Base-by-base conservation (phyloP, 768 basidiomycete species). In the Podaxis sp. region DNA sequence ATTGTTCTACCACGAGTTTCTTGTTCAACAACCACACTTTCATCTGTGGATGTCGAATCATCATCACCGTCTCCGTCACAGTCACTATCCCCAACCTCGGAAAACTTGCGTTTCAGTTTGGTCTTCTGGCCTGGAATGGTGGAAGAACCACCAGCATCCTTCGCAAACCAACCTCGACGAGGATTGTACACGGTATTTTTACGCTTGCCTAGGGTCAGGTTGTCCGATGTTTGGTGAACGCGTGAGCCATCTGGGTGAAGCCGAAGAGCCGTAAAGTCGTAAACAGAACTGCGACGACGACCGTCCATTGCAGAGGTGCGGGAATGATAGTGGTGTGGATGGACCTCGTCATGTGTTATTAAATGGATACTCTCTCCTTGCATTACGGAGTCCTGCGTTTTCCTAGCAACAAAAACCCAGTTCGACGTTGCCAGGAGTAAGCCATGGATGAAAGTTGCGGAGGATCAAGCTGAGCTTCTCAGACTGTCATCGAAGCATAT, bases 191-290 rank as follows among this genome's bases (percentile, higher is more conserved):
- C 43, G 0, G 19, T 19, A 46, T 46, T 19, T 17, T 15, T 29
- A 47, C 40, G 22, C 17, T 43, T 57, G 3, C 43, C 43, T 0
- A 46, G 22, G 12, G 43, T 40, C 12, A 46, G 7, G 25, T 57
- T 57, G 0, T 43, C 41, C 11, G 41, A 17, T 8, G 56, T 15
- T 43, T 57, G 40, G 7, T 25, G 41, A 8, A 57, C 56, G 24
- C 56, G 24, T 8, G 56, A 46, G 9, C 56, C 56, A 19, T 57
- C 56, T 7, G 56, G 41, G 29, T 46, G 56, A 15, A 57, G 24
- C 8, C 41, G 56, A 1, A 57, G 56, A 46, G 56, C n/a, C 4
- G 56, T 29, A n/a, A 57, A n/a, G 41, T 57, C 56, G 41, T 57
- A 57, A 9, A 57, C 41, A 11, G 56, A 19, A 24, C 37, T 55